A percentile compares a stretch with the other conserved stretches of the same genome.
These are phyloP conservation scores for Yarrowia osloensis DNA, from an alignment of 805 yeast species.

Conservation along the genomic window DNA sequence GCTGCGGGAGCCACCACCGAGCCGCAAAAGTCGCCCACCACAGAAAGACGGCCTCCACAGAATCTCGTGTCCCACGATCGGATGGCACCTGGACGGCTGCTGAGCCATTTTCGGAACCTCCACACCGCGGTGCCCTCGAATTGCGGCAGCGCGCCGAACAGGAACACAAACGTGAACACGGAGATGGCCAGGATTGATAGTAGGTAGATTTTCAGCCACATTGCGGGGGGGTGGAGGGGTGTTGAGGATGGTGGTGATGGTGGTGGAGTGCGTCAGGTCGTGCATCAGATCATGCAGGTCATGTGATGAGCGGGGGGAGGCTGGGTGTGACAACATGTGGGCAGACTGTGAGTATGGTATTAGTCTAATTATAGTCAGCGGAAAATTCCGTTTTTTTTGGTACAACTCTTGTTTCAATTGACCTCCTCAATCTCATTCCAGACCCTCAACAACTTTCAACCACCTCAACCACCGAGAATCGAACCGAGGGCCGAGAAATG, in stretches of 20 bases:
- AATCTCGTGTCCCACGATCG: background rate
- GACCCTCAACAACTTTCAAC: too few relatives aligned
- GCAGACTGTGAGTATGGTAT: too few relatives aligned
- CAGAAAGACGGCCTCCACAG: conserved; percentile 36
- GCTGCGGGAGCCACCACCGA: background rate
- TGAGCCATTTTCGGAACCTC: background rate
- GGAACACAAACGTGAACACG: conserved; percentile 39
- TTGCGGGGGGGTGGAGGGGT: background rate
- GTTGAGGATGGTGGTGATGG: background rate
- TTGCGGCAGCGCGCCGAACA: conserved; percentile 44
- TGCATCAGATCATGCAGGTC: background rate
- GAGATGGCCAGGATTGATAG: conserved; percentile 49
- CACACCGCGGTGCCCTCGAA: conserved; percentile 36
- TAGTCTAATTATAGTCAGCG: too few relatives aligned
- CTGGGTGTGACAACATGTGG: too few relatives aligned
- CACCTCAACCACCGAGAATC: too few relatives aligned
- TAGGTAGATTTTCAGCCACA: conserved; percentile 29
- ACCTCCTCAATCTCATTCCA: too few relatives aligned
- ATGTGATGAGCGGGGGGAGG: too few relatives aligned
- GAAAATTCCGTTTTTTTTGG: too few relatives aligned
- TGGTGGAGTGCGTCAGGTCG: background rate
- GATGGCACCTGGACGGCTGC: background rate
- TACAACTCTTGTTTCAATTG: too few relatives aligned
- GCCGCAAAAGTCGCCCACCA: conserved; percentile 31
- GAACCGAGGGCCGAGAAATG: too few relatives aligned